A percentile compares a stretch with the other conserved stretches of the same genome.
Evolutionary conservation across 169 alveolate species (phyloP).

Genomic region (Eimeria praecox): DNA sequence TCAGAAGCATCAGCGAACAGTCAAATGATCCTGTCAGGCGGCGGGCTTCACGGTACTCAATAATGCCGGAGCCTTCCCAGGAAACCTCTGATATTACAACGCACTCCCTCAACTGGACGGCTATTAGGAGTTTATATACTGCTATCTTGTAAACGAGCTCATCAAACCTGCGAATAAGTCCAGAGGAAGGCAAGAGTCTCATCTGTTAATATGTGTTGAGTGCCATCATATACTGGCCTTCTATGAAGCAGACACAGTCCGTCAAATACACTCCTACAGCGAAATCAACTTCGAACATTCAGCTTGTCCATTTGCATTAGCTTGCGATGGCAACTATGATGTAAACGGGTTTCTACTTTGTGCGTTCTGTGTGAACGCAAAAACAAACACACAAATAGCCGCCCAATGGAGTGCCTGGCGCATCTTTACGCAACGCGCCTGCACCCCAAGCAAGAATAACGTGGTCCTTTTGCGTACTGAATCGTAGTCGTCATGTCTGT

Average conservation of each 20-base stretch:
- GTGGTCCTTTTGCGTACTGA: background rate
- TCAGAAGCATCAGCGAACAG: conserved; percentile 92
- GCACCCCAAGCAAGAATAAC: conserved; percentile 45
- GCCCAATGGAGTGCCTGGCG: background rate
- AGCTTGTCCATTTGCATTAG: background rate
- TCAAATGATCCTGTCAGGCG: conserved; percentile 92
- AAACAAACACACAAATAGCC: background rate
- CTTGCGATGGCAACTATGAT: background rate
- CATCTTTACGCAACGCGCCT: background rate
- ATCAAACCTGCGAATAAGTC: conserved; percentile 87
- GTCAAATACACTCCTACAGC: background rate
- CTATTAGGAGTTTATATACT: conserved; percentile 95
- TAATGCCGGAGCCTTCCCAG: conserved; percentile 88
- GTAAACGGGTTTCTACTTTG: background rate
- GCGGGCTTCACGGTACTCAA: conserved; percentile 91
- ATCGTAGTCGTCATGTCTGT: conserved; percentile 4
- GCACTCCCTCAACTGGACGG: conserved; percentile 93
- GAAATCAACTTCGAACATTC: background rate
- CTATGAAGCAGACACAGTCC: background rate
- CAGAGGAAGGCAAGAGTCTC: background rate
- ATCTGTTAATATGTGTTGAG: background rate
- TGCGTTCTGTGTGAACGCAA: background rate
- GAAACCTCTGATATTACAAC: conserved; percentile 83
- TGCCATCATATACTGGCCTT: background rate
- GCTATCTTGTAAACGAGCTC: conserved; percentile 95